Evolutionary conservation across 2,329 filamentous ascomycete species (phyloP).

Genomic region (Amauroascus niger): DNA sequence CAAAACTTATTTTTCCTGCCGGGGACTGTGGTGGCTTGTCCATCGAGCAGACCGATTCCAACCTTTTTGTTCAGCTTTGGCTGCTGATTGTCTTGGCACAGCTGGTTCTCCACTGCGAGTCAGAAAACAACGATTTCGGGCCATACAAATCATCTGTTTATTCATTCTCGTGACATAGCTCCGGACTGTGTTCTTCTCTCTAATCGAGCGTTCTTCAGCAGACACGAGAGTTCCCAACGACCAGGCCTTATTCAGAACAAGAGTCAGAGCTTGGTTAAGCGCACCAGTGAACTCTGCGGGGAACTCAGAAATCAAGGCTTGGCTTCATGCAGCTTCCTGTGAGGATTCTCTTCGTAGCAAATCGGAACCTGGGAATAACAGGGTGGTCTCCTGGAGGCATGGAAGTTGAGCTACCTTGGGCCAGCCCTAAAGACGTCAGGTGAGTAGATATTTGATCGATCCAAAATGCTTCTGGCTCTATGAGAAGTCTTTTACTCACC

Average conservation of each 20-base stretch:
- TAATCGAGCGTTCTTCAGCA: not conserved
- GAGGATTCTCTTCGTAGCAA: not conserved
- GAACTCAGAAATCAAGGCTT: not conserved
- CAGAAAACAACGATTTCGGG: too few species aligned
- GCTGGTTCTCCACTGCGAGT: not conserved
- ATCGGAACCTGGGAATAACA: not conserved
- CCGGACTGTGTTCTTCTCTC: too few species aligned
- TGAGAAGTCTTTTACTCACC: too few species aligned
- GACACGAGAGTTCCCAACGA: not conserved
- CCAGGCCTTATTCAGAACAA: not conserved
- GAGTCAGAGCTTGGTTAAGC: not conserved
- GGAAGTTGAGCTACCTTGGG: not conserved
- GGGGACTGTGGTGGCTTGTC: not conserved
- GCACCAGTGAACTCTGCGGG: not conserved
- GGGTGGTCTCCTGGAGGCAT: not conserved
- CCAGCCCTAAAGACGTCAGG: slow-evolving; percentile 6
- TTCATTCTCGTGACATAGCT: too few species aligned
- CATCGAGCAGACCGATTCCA: not conserved
- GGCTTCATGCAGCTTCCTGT: slow-evolving; percentile 2
- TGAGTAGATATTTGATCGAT: not conserved
- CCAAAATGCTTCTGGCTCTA: not conserved
- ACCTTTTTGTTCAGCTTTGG: slow-evolving; percentile 1
- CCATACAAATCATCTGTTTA: too few species aligned
- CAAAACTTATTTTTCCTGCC: not conserved
- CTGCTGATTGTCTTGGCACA: slow-evolving; percentile 5